phyloP scores from a whole-genome alignment of 768 basidiomycete genomes.

The Rubroboletus satanas region DNA sequence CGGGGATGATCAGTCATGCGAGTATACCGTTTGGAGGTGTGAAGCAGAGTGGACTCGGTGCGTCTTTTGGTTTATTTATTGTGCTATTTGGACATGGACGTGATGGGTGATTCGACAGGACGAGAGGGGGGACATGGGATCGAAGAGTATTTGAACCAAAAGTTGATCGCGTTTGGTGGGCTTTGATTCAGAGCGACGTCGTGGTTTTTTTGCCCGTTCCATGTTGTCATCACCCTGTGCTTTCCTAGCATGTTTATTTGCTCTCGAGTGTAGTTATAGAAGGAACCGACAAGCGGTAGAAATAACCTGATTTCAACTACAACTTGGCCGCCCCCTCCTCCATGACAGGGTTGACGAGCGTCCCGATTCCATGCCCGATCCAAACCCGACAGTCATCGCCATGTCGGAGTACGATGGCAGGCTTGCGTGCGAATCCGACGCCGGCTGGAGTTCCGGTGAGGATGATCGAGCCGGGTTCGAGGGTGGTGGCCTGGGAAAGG shows the following conservation, averaged over 20 bases:
- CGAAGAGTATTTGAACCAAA: slow-evolving; percentile 81
- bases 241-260: neutral
- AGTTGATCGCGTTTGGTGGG: slow-evolving; percentile 79
- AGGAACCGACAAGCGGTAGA: neutral
- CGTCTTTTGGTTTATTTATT: slow-evolving; percentile 10
- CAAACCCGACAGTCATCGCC: slow-evolving; percentile 70
- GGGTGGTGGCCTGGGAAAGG: slow-evolving; percentile 81
- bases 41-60: slow-evolving; percentile 79
- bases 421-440: slow-evolving; percentile 74
- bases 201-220: neutral
- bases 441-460: slow-evolving; percentile 82
- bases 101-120: slow-evolving; percentile 35
- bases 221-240: slow-evolving; percentile 1
- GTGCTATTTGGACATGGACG: neutral
- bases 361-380: slow-evolving; percentile 72
- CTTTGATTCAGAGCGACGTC: slow-evolving; percentile 31
- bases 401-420: slow-evolving; percentile 64
- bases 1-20: slow-evolving; percentile 73
- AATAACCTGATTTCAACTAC: slow-evolving; percentile 21
- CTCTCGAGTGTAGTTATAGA: neutral
- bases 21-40: slow-evolving; percentile 86
- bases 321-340: slow-evolving; percentile 61
- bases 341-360: slow-evolving; percentile 71
- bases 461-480: slow-evolving; percentile 77
- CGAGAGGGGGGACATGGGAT: slow-evolving; percentile 90